Evolutionary conservation across 2,329 filamentous ascomycete genomes (phyloP), one percentile per base, ranked within the genome.

Genomic region (Colletotrichum somersetense): DNA sequence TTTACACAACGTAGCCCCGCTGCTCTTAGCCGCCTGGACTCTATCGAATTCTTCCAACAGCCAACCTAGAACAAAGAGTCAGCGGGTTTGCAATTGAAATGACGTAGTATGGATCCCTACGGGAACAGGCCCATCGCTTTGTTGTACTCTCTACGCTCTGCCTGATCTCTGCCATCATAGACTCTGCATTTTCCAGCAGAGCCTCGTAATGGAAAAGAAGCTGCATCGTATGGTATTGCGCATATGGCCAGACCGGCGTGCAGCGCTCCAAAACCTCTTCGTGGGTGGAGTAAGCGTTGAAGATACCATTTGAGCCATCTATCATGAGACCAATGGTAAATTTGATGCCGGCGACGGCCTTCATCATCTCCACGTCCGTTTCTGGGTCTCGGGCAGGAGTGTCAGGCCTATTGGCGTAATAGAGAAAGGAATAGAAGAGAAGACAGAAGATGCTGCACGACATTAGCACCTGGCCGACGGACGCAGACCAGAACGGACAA

Each of bases 341-440:
- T 74, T 81, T 81, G 66, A 81, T 76, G 65, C 80, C 80, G 18
- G 80, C 79, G 20, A 81, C 79, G 72, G 80, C 80, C 67, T 81
- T 81, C 46, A 76, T 77, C 44, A 78, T 76, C 35, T 80, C 78
- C 48, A 81, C 76, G 71, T 80, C 75, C 30, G 69, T 72, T 53
- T 72, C 69, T 12, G 69, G 69, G 26, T 73, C 61, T 26, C 50
- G 67, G 26, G 67, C 59, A 38, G 77, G 73, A 4, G 75, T 69
- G 40, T 68, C 67, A 26, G 75, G 75, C 48, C 77, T 75, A 40
- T 72, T 72, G 14, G 73, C 72, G 16, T 77, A 72, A 62, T 78
- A 75, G 48, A 81, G 78, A 56, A 79, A 78, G 57, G 78, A 79
- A 67, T 79, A 79, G 71, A 80, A 81, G 48, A 81, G 76, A 62